Conservation (phyloP, 202 grass and related monocot species). For the Hordeum pubiflorum region DNA sequence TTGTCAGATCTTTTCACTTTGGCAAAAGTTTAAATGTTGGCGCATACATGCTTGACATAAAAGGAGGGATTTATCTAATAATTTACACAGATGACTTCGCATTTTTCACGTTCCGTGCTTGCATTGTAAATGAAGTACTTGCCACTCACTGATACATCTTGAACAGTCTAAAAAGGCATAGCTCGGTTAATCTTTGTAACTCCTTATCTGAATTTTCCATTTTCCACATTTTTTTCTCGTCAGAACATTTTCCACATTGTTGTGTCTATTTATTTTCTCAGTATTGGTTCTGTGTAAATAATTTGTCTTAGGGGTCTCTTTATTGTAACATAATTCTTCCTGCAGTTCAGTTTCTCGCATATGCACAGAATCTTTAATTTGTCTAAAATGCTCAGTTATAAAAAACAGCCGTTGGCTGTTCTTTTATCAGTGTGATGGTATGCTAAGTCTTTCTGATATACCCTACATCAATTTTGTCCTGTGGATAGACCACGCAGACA, state of each 20-base stretch:
- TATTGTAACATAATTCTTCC: background rate
- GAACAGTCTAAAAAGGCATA: too few relatives aligned
- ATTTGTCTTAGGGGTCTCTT: background rate
- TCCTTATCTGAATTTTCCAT: background rate
- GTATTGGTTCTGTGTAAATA: background rate
- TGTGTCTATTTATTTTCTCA: background rate
- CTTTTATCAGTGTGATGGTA: background rate
- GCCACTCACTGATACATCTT: too few relatives aligned
- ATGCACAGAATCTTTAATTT: background rate
- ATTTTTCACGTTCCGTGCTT: too few relatives aligned
- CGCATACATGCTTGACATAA: background rate
- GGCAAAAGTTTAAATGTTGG: background rate
- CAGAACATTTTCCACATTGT: background rate
- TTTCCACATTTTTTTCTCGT: background rate
- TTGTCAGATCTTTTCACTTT: background rate
- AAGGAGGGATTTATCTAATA: too few relatives aligned
- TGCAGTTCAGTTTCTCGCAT: background rate
- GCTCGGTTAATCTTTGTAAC: too few relatives aligned
- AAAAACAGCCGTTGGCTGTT: background rate
- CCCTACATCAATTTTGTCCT: constrained; percentile 5
- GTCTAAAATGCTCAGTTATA: background rate
- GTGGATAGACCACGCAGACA: constrained; percentile 34
- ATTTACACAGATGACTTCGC: too few relatives aligned
- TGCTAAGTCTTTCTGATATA: constrained; percentile 10
- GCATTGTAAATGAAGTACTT: too few relatives aligned